Evolutionary conservation across 139 green algal genomes (phyloP).

Genomic region (Coccomyxa sp.): DNA sequence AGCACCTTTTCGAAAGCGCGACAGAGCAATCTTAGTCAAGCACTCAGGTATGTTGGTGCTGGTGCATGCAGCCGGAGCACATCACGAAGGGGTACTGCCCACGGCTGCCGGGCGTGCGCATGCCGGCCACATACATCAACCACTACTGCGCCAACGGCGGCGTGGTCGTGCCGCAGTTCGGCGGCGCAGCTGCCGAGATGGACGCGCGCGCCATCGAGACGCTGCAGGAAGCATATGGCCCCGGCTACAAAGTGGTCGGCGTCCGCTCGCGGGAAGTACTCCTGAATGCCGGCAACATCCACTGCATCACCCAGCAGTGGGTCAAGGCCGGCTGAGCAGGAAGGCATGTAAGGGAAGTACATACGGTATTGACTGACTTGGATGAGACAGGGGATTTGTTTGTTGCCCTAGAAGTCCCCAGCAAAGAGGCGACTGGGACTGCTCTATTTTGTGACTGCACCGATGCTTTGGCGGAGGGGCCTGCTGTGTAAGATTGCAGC

Average conservation of each 20-base stretch:
- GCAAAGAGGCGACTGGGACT: no score
- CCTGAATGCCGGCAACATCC: slow-evolving; percentile 69
- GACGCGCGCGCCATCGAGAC: slow-evolving; percentile 50
- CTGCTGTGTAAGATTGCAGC: no score
- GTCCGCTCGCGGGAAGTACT: slow-evolving; percentile 57
- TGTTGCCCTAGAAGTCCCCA: no score
- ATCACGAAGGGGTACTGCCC: slow-evolving; percentile 56
- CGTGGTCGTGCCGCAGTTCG: slow-evolving; percentile 53
- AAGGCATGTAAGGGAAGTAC: neutral
- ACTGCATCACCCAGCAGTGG: slow-evolving; percentile 67
- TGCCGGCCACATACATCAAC: slow-evolving; percentile 75
- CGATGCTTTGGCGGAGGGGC: no score
- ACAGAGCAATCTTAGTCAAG: no score
- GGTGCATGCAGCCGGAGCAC: slow-evolving; percentile 44
- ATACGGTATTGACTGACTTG: no score
- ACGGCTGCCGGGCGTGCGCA: slow-evolving; percentile 37
- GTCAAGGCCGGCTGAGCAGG: neutral
- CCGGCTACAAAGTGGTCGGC: slow-evolving; percentile 58
- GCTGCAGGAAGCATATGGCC: slow-evolving; percentile 47
- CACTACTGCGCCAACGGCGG: slow-evolving; percentile 73
- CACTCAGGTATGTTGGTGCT: no score
- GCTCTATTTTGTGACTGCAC: no score
- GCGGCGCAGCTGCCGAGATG: slow-evolving; percentile 17
- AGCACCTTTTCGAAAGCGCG: no score
- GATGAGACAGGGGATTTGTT: no score